These are phyloP conservation scores for Delonix regia DNA, from an alignment of 306 rosid genomes.

Conservation along the genomic window DNA sequence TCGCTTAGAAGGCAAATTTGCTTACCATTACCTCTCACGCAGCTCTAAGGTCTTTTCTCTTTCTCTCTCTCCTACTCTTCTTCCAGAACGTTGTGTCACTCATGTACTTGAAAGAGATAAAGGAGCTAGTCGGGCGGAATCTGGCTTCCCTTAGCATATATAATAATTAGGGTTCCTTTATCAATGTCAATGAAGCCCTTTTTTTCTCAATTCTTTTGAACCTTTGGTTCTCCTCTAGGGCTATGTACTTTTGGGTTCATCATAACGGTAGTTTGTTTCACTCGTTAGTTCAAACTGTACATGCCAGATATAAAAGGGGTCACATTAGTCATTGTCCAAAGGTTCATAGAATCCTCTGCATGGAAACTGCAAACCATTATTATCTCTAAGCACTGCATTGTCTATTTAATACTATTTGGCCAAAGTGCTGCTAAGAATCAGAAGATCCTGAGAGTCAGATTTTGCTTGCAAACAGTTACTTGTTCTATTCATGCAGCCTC, in stretches of 20 bases:
- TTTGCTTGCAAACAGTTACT: constrained; percentile 17
- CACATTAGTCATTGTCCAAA: background rate
- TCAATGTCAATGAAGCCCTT: constrained; percentile 27
- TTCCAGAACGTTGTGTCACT: background rate
- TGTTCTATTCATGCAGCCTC: background rate
- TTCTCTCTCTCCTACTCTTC: background rate
- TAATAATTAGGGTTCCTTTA: constrained; percentile 28
- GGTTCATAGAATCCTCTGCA: constrained; percentile 36
- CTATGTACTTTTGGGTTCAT: background rate
- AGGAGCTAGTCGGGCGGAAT: constrained; percentile 39
- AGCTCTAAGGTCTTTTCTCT: constrained; percentile 58
- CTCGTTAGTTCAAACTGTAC: background rate
- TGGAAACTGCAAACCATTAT: constrained; percentile 28
- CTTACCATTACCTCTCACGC: constrained; percentile 80
- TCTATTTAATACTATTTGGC: constrained; percentile 12
- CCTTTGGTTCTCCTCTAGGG: constrained; percentile 17
- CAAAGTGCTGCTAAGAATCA: background rate
- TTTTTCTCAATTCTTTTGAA: background rate
- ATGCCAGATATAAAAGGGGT: background rate
- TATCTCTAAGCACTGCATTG: background rate
- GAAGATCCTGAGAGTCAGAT: constrained; percentile 1
- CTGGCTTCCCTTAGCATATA: constrained; percentile 25
- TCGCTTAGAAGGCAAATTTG: constrained; percentile 94
- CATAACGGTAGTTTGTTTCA: background rate
- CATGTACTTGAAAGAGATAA: background rate